Percentiles rank a stretch among this genome's conserved stretches.
Conservation (phyloP, 257 asterid genomes). For the Hygrophila difformis region DNA sequence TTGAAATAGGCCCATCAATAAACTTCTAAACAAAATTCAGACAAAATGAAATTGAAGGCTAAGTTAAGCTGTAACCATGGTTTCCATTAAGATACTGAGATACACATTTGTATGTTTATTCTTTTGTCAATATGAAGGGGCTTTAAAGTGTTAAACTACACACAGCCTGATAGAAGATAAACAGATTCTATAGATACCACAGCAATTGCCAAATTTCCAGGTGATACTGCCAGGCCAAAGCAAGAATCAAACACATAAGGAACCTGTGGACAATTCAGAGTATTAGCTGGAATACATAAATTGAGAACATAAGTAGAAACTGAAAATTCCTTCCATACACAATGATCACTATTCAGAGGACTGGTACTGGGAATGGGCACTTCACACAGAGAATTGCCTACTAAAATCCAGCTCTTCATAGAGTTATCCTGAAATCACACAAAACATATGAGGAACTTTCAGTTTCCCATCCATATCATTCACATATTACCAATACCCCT, state of each 20-base stretch:
- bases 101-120: no score
- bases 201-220: constrained; percentile 78
- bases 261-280: constrained; percentile 35
- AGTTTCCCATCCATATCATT: no score
- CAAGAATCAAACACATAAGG: constrained; percentile 65
- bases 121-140: no score
- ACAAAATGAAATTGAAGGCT: no score
- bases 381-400: constrained; percentile 38
- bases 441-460: no score
- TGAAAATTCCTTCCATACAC: constrained; percentile 40
- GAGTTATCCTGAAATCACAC: constrained; percentile 62
- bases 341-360: constrained; percentile 46
- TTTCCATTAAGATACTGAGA: no score
- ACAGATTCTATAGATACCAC: constrained; percentile 45
- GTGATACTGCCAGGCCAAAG: constrained; percentile 88
- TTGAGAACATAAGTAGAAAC: constrained; percentile 11
- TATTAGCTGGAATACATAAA: constrained; percentile 12
- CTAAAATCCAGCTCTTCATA: constrained; percentile 61
- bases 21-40: no score
- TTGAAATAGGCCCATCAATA: no score
- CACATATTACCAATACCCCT: no score
- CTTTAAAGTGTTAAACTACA: no score
- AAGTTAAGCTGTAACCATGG: no score
- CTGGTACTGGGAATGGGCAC: constrained; percentile 54
- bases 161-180: no score